A percentile compares a stretch with the other conserved stretches of the same genome.
These are phyloP conservation scores for Inosperma sp. DNA, from an alignment of 768 basidiomycete species.

Conservation along the genomic window DNA sequence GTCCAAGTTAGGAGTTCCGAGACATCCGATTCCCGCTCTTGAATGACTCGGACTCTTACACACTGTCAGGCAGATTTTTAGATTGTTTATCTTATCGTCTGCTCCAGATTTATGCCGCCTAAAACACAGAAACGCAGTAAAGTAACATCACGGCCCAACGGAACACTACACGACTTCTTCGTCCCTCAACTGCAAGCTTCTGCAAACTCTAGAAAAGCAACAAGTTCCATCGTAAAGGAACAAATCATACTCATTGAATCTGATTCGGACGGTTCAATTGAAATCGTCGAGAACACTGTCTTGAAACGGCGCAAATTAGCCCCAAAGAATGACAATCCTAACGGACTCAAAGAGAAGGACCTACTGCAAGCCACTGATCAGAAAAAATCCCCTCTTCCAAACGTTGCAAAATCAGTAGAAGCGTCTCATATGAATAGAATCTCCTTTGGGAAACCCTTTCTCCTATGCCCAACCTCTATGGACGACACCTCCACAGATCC, in stretches of 20 bases:
- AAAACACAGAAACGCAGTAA: conserved; percentile 33
- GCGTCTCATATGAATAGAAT: background rate
- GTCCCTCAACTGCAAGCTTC: conserved; percentile 21
- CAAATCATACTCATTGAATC: conserved; percentile 64
- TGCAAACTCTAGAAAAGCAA: conserved; percentile 3
- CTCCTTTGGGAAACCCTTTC: conserved; percentile 19
- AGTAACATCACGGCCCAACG: conserved; percentile 26
- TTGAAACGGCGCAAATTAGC: conserved; percentile 24
- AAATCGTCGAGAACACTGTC: conserved; percentile 27
- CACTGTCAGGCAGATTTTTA: too few relatives aligned
- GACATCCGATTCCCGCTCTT: too few relatives aligned
- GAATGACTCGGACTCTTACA: too few relatives aligned
- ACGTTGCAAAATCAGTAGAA: background rate
- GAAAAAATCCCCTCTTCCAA: background rate
- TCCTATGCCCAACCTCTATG: conserved; percentile 11
- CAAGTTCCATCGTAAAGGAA: conserved; percentile 8
- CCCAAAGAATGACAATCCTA: conserved; percentile 6
- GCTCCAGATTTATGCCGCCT: conserved; percentile 36
- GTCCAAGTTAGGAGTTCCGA: too few relatives aligned
- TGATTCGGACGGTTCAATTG: conserved; percentile 46
- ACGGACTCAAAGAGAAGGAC: background rate
- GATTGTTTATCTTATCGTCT: too few relatives aligned
- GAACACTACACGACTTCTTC: conserved; percentile 49
- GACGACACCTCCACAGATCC: background rate
- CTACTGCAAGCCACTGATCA: too few relatives aligned